Conservation (phyloP, 805 yeast genomes). For the Vanderwaltozyma yarrowii region DNA sequence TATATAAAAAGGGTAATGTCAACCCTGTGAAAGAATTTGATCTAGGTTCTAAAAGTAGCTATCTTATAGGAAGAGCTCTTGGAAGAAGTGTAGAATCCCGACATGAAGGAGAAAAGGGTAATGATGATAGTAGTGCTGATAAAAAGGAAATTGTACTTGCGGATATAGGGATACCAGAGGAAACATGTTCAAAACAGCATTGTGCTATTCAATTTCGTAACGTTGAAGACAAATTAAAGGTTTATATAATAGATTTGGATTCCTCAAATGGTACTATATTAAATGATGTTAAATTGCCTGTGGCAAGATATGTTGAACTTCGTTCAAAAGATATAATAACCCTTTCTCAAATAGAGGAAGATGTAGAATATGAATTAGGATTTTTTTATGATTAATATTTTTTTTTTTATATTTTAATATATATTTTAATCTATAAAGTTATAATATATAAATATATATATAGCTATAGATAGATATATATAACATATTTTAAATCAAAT, state of each 20-base stretch:
- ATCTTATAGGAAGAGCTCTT: conserved; percentile 31
- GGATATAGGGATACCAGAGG: conserved; percentile 30
- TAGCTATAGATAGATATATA: no score
- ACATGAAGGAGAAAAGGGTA: not conserved
- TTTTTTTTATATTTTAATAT: not conserved
- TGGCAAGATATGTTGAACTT: conserved; percentile 34
- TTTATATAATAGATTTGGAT: conserved; percentile 38
- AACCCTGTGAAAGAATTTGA: conserved; percentile 16
- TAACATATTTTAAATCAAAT: no score
- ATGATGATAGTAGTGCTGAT: conserved; percentile 3
- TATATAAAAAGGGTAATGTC: conserved; percentile 24
- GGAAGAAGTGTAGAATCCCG: conserved; percentile 2
- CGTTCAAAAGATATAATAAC: conserved; percentile 32
- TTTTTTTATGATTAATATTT: conserved; percentile 7
- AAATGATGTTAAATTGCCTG: conserved; percentile 33
- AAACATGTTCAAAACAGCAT: conserved; percentile 37
- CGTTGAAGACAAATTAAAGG: conserved; percentile 15
- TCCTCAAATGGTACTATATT: conserved; percentile 39
- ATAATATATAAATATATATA: no score
- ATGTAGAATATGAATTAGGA: conserved; percentile 21
- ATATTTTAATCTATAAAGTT: not conserved
- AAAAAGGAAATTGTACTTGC: conserved; percentile 22
- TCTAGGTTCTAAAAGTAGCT: conserved; percentile 22
- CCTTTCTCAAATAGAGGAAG: conserved; percentile 30
- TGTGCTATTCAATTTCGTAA: conserved; percentile 38